These are phyloP conservation scores for Pestalotiopsis sp. DNA, from an alignment of 2,329 filamentous ascomycete species.

Conservation along the genomic window DNA sequence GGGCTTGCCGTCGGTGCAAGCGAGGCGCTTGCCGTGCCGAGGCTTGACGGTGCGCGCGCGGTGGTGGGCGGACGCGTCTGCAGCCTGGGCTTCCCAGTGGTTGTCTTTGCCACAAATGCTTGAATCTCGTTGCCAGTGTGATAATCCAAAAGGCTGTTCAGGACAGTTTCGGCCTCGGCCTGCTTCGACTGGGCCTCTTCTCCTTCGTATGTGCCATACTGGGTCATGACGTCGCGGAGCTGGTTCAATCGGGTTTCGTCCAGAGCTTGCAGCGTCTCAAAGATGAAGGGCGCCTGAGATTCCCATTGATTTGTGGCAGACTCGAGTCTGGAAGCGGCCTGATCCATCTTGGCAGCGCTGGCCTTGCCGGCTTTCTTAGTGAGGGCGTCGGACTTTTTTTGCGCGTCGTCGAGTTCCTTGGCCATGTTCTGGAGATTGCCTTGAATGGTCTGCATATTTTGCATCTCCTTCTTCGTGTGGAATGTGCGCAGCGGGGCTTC, in stretches of 20 bases:
- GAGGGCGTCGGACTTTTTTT: conserved; percentile 84
- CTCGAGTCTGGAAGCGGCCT: conserved; percentile 72
- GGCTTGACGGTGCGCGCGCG: conserved; percentile 40
- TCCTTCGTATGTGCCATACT: conserved; percentile 89
- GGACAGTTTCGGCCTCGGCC: conserved; percentile 73
- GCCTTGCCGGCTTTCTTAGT: conserved; percentile 76
- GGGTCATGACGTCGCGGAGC: conserved; percentile 86
- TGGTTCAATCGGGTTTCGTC: conserved; percentile 91
- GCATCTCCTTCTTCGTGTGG: conserved; percentile 72
- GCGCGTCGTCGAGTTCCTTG: conserved; percentile 81
- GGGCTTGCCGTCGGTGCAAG: conserved; percentile 27
- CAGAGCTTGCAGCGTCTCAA: conserved; percentile 86
- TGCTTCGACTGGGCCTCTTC: conserved; percentile 81
- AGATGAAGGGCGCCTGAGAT: conserved; percentile 90
- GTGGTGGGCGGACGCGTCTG: conserved; percentile 43
- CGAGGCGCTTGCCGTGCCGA: conserved; percentile 26
- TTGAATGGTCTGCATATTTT: conserved; percentile 79
- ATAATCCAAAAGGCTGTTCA: conserved; percentile 83
- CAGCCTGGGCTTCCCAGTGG: conserved; percentile 44
- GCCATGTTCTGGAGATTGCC: conserved; percentile 79
- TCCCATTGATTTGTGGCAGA: conserved; percentile 86
- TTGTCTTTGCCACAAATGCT: conserved; percentile 57
- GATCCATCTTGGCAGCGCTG: conserved; percentile 75
- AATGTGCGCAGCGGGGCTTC: conserved; percentile 82
- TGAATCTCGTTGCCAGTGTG: conserved; percentile 86